Percentiles rank a stretch among this genome's conserved stretches.
phyloP scores from a whole-genome alignment of 192 early-diverging fungal species.

The Coemansia sp. region DNA sequence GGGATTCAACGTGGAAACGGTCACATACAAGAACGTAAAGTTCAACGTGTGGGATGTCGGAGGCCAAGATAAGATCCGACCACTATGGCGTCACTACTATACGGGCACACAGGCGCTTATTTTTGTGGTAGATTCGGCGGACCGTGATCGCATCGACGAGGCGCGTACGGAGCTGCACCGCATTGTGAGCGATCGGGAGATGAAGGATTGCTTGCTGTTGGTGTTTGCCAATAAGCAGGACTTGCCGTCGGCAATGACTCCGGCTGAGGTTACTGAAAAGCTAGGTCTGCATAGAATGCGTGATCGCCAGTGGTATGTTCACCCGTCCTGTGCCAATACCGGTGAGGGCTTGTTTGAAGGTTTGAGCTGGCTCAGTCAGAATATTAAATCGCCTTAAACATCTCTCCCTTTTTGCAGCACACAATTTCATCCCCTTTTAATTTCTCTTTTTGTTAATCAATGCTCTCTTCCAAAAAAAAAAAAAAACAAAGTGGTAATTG shows the following conservation, averaged over 20 bases:
- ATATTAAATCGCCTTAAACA: constrained; percentile 60
- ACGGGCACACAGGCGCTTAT: constrained; percentile 81
- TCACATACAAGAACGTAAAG: constrained; percentile 83
- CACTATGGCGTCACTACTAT: constrained; percentile 84
- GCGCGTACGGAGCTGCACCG: constrained; percentile 79
- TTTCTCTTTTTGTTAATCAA: too few relatives aligned
- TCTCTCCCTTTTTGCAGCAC: constrained; percentile 4
- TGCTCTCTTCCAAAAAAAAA: too few relatives aligned
- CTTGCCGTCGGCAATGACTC: constrained; percentile 82
- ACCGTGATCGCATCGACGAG: constrained; percentile 83
- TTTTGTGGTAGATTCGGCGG: constrained; percentile 85
- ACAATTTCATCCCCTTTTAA: background rate
- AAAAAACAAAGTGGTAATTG: too few relatives aligned
- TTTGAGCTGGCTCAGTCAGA: constrained; percentile 82
- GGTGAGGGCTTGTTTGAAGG: constrained; percentile 84
- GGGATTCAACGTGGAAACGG: constrained; percentile 85
- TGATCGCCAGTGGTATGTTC: constrained; percentile 90
- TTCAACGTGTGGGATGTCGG: constrained; percentile 86
- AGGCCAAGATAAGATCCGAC: constrained; percentile 89
- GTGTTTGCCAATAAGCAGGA: constrained; percentile 87
- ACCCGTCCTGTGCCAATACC: constrained; percentile 78
- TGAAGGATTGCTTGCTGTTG: constrained; percentile 77
- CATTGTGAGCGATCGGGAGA: constrained; percentile 79
- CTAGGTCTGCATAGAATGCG: constrained; percentile 84
- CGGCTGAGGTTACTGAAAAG: constrained; percentile 89